Conservation (phyloP, 805 yeast species). For the Ogataea trehaloabstinens region DNA sequence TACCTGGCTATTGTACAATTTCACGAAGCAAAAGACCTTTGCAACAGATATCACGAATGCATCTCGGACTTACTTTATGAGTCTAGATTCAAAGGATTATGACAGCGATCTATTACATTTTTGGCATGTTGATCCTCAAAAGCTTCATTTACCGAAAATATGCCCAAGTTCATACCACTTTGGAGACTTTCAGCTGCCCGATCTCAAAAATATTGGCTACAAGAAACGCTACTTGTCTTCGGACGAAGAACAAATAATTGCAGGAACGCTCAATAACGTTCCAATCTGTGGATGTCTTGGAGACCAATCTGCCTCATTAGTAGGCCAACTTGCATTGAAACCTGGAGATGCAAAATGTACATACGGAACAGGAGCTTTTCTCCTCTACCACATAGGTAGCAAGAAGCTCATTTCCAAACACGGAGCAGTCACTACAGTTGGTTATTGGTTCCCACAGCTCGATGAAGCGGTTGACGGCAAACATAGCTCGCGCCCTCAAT, state of each 20-base stretch:
- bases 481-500: constrained; percentile 59
- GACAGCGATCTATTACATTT: constrained; percentile 72
- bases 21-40: constrained; percentile 67
- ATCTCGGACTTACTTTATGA: constrained; percentile 86
- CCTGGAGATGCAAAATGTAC: constrained; percentile 92
- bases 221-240: constrained; percentile 8
- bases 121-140: constrained; percentile 73
- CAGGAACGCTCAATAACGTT: constrained; percentile 48
- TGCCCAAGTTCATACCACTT: constrained; percentile 75
- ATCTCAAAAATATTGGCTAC: constrained; percentile 30
- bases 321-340: constrained; percentile 84
- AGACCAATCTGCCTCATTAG: constrained; percentile 91
- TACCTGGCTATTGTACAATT: constrained; percentile 86
- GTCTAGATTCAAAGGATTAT: constrained; percentile 69
- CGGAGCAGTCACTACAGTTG: constrained; percentile 88
- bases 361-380: constrained; percentile 93
- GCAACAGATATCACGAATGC: constrained; percentile 92
- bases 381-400: constrained; percentile 82
- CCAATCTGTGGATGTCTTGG: constrained; percentile 92
- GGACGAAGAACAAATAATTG: constrained; percentile 49
- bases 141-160: constrained; percentile 70
- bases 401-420: constrained; percentile 66
- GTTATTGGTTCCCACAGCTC: constrained; percentile 80
- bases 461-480: constrained; percentile 39
- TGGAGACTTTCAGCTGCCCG: constrained; percentile 69